Evolutionary conservation across 2,329 filamentous ascomycete species (phyloP).

Genomic region (Ascochyta clinopodiicola): DNA sequence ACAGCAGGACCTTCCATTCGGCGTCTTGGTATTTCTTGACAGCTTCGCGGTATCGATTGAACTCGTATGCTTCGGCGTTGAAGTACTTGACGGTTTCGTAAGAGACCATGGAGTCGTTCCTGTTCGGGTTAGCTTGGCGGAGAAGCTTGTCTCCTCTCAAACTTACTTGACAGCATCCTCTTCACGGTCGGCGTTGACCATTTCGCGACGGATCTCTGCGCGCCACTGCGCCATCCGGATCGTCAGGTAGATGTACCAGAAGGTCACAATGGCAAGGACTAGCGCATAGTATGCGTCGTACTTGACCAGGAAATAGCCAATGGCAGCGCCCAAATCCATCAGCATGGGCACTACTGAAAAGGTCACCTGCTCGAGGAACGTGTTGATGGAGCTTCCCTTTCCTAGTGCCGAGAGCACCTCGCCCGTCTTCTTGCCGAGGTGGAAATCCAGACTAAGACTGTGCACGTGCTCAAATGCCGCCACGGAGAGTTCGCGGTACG

Average conservation of each 20-base stretch:
- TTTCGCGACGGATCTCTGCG: constrained; percentile 86
- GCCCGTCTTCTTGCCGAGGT: constrained; percentile 93
- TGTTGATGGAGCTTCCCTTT: constrained; percentile 95
- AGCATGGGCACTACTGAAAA: constrained; percentile 97
- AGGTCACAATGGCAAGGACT: constrained; percentile 87
- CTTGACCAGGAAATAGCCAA: constrained; percentile 76
- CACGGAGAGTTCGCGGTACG: constrained; percentile 90
- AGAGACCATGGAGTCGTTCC: constrained; percentile 96
- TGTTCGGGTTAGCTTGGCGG: constrained; percentile 40
- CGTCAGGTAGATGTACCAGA: constrained; percentile 95
- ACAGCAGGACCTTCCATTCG: constrained; percentile 63
- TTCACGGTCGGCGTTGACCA: constrained; percentile 93
- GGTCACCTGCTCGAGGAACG: constrained; percentile 93
- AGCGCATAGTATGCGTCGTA: constrained; percentile 92
- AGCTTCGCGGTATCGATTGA: constrained; percentile 62
- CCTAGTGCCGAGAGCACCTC: constrained; percentile 95
- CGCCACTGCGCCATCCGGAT: constrained; percentile 95
- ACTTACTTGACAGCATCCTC: constrained; percentile 90
- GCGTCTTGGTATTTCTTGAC: constrained; percentile 64
- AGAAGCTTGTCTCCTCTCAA: too few relatives aligned
- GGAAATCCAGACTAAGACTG: constrained; percentile 92
- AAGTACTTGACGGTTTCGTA: constrained; percentile 82
- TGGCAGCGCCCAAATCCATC: constrained; percentile 83
- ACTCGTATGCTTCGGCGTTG: constrained; percentile 66
- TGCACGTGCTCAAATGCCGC: constrained; percentile 98